These are phyloP conservation scores for Penicillium riverlandense DNA, from an alignment of 495 filamentous ascomycete species.

Conservation along the genomic window DNA sequence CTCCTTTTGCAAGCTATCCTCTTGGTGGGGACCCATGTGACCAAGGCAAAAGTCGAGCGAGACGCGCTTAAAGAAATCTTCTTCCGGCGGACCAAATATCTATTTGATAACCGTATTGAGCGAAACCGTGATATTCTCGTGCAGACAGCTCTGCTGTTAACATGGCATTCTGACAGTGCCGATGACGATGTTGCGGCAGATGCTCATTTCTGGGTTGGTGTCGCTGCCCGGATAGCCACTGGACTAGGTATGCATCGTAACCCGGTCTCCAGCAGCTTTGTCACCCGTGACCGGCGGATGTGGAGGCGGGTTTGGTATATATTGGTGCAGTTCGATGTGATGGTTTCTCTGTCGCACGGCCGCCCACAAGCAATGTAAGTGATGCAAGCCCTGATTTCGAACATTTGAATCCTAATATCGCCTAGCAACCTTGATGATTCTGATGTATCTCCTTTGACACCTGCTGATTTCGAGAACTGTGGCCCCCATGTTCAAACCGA, in stretches of 20 bases:
- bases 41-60: conserved; percentile 31
- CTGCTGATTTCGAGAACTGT: conserved; percentile 43
- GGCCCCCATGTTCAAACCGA: conserved; percentile 33
- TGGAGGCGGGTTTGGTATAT: conserved; percentile 44
- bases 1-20: conserved; percentile 40
- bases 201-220: conserved; percentile 43
- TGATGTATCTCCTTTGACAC: conserved; percentile 35
- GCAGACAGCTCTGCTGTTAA: conserved; percentile 38
- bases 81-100: conserved; percentile 41
- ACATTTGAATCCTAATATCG: too few relatives aligned
- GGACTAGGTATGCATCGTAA: conserved; percentile 46
- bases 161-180: conserved; percentile 41
- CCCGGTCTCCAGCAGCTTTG: conserved; percentile 35
- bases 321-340: conserved; percentile 41
- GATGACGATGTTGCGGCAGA: conserved; percentile 44
- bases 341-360: conserved; percentile 43
- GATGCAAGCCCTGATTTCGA: background rate
- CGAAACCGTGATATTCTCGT: conserved; percentile 43
- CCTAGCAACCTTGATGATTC: conserved; percentile 40
- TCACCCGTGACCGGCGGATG: conserved; percentile 35
- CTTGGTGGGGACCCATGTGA: conserved; percentile 38
- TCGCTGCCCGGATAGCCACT: conserved; percentile 40
- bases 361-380: conserved; percentile 43
- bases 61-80: conserved; percentile 40
- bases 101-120: conserved; percentile 44